A percentile compares a stretch with the other conserved stretches of the same genome.
Conservation (phyloP, 176 grass and related monocot genomes). For the Triticum dicoccoides region DNA sequence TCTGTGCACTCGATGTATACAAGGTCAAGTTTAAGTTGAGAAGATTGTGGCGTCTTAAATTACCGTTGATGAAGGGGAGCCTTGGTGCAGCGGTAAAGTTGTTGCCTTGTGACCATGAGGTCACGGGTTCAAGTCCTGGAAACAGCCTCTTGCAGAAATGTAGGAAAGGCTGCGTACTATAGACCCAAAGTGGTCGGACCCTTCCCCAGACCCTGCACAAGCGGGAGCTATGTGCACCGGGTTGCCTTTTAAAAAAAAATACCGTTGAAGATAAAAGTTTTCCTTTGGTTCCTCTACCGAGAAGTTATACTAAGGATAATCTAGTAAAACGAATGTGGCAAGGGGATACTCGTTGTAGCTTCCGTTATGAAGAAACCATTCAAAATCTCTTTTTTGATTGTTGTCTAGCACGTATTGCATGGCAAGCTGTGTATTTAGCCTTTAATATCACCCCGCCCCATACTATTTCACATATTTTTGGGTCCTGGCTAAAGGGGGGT, state of each 20-base stretch:
- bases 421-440: background rate
- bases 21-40: background rate
- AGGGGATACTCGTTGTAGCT: background rate
- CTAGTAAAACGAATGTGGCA: background rate
- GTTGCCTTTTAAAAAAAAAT: background rate
- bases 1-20: background rate
- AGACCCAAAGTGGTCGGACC: too few relatives aligned
- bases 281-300: background rate
- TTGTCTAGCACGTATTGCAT: background rate
- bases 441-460: background rate
- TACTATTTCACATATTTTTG: background rate
- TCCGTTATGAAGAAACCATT: background rate
- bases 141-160: too few relatives aligned
- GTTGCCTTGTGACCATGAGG: too few relatives aligned
- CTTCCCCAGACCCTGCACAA: too few relatives aligned
- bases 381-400: too few relatives aligned
- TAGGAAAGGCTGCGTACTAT: too few relatives aligned
- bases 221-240: too few relatives aligned
- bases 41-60: background rate
- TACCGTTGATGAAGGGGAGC: background rate
- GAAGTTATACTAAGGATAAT: background rate
- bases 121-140: too few relatives aligned
- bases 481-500: background rate
- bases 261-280: background rate
- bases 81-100: too few relatives aligned